Evolutionary conservation across 2,329 filamentous ascomycete genomes (phyloP).

Genomic region (Phaeoacremonium minimum): DNA sequence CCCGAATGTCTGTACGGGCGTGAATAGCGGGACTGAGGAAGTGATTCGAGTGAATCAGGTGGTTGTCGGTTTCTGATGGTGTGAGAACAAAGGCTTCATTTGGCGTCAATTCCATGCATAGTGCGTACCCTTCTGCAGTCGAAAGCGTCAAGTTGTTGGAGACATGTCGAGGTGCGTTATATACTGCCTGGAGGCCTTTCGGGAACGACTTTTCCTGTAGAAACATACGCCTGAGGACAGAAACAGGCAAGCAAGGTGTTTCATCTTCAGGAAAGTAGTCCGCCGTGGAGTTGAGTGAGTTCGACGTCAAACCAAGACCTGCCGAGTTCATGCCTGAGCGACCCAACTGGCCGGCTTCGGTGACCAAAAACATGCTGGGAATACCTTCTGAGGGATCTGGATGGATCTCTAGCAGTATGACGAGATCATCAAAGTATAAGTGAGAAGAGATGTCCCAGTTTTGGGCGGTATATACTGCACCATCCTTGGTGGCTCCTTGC

Average conservation of each 20-base stretch:
- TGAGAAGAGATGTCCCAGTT: not conserved
- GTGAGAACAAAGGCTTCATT: not conserved
- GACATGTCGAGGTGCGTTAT: constrained; percentile 8
- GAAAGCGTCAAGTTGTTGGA: constrained; percentile 7
- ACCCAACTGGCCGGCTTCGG: constrained; percentile 7
- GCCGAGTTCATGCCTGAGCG: constrained; percentile 7
- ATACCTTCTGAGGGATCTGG: constrained; percentile 5
- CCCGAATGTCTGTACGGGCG: constrained; percentile 3
- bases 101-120: constrained; percentile 5
- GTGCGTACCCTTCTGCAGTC: constrained; percentile 6
- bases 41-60: constrained; percentile 6
- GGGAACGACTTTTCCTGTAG: constrained; percentile 5
- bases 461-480: not conserved
- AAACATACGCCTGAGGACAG: constrained; percentile 6
- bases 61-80: not conserved
- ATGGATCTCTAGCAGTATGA: not conserved
- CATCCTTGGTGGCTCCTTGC: not conserved
- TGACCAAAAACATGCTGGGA: constrained; percentile 6
- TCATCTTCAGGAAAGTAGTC: constrained; percentile 6
- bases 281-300: constrained; percentile 9
- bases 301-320: constrained; percentile 6
- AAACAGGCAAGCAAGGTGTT: constrained; percentile 5
- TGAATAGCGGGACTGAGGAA: constrained; percentile 6
- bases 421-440: not conserved
- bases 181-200: constrained; percentile 4